Base-by-base conservation (phyloP, 176 grass and related monocot species). In the Tillandsia fasciculata region DNA sequence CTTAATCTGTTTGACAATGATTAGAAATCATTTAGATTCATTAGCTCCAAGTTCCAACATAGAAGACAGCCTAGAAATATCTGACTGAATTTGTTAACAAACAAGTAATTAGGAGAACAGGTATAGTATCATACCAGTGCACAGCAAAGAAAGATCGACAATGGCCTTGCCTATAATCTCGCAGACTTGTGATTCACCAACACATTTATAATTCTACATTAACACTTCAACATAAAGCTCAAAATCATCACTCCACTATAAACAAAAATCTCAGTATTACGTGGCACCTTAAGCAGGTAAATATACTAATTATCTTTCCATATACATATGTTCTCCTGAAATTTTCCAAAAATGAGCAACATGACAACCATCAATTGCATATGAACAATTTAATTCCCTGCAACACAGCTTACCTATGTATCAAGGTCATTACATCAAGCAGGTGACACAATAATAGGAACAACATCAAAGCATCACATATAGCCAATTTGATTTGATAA, bases 181-280 rank as follows among this genome's bases (percentile, higher is more conserved):
- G 50, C 63, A 72, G 53, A 57, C 33, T 49, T 23, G 27, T 27
- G 22, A 26, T 26, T 33, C 53, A 72, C 63, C 50, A 22, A 66
- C 64, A 76, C 42, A 22, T 59, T 59, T 63, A 48, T 66, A 75
- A 53, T 53, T 63, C 73, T 75, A 75, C 48, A 42, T 53, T 75
- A 20, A 66, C 18, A 66, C 50, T 49, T 52, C 8, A 24, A 66
- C 51, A 48, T 24, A 66, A 66, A 66, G 14, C 51, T 66, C 73
- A 54, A 75, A 66, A 42, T 59, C 56, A 59, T 22, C 56, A 17
- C n/a, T 59, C 56, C 29, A 33, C 29, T 33, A 33, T 33, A 33
- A 33, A 5, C 2, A 33, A 33, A 33, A 33, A 33, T 33, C 29
- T 33, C 29, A 33, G 29, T 33, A 33, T 5, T 33, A 33, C 3